A percentile compares a stretch with the other conserved stretches of the same genome.
These are phyloP conservation scores for Danielia oregonensis DNA, from an alignment of 805 yeast species.

Conservation along the genomic window DNA sequence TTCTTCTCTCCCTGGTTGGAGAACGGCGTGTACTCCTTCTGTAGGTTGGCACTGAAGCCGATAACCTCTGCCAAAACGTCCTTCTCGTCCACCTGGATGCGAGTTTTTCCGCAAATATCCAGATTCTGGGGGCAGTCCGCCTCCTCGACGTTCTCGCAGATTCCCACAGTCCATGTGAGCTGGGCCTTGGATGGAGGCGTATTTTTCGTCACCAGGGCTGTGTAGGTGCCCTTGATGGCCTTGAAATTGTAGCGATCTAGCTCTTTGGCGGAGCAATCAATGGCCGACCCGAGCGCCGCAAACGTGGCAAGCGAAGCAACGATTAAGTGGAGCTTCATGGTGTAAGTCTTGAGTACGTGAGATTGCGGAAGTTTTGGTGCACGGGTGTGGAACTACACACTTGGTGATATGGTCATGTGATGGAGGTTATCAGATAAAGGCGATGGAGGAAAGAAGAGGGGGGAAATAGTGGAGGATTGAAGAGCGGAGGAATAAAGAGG, in stretches of 20 bases:
- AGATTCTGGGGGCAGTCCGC: constrained; percentile 65
- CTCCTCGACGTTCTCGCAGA: constrained; percentile 48
- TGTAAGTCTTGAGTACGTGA: no score
- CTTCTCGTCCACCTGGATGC: constrained; percentile 46
- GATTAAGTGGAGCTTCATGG: no score
- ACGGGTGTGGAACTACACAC: not conserved
- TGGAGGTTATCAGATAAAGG: no score
- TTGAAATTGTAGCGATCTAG: constrained; percentile 41
- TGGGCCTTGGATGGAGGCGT: constrained; percentile 80
- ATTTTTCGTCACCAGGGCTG: constrained; percentile 34
- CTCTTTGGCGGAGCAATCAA: constrained; percentile 35
- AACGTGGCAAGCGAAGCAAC: constrained; percentile 2
- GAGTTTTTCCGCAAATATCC: constrained; percentile 73
- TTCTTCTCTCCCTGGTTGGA: constrained; percentile 27
- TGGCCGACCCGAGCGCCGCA: constrained; percentile 14
- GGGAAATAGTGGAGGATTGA: no score
- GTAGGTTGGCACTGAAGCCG: constrained; percentile 46
- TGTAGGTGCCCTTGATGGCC: constrained; percentile 47
- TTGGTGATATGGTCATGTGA: no score
- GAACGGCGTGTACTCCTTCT: constrained; percentile 24
- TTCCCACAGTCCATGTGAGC: constrained; percentile 64
- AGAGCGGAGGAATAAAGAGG: no score
- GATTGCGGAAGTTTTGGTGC: not conserved
- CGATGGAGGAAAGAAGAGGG: no score
- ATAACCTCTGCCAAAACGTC: constrained; percentile 58